phyloP scores from a whole-genome alignment of 2,329 filamentous ascomycete genomes.

The Chaetomium olivaceum region DNA sequence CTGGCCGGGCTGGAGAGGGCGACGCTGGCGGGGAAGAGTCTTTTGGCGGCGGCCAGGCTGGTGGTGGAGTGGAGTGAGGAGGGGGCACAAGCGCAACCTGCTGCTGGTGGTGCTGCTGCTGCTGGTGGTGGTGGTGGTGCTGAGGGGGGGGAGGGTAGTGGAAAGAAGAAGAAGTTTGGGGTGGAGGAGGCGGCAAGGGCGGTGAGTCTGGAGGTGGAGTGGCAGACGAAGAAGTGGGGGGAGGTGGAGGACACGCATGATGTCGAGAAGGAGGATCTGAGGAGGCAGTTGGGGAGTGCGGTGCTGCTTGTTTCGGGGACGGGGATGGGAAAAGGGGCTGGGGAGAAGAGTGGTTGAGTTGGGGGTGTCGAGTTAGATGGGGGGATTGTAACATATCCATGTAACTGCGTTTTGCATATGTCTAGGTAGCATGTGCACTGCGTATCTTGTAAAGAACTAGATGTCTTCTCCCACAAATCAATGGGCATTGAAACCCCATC shows the following conservation, averaged over 20 bases:
- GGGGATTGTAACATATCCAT: neutral
- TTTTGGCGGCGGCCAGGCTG: conserved; percentile 74
- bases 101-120: too few species aligned
- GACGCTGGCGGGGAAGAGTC: conserved; percentile 81
- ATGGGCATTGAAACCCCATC: neutral
- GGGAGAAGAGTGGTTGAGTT: neutral
- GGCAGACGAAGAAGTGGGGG: conserved; percentile 90
- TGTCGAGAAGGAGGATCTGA: conserved; percentile 87
- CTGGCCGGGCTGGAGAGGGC: conserved; percentile 84
- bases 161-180: conserved; percentile 56
- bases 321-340: neutral
- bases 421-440: neutral
- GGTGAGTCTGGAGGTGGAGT: conserved; percentile 80
- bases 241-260: conserved; percentile 98
- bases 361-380: neutral
- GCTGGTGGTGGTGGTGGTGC: neutral
- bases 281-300: conserved; percentile 84
- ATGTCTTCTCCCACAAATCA: neutral
- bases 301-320: conserved; percentile 69
- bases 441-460: neutral
- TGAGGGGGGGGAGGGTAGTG: conserved; percentile 26
- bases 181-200: conserved; percentile 72
- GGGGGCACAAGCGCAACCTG: conserved; percentile 40
- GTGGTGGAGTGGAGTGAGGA: conserved; percentile 84
- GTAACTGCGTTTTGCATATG: neutral